Base-by-base conservation (phyloP, 257 asterid species). In the Rehmannia glutinosa region DNA sequence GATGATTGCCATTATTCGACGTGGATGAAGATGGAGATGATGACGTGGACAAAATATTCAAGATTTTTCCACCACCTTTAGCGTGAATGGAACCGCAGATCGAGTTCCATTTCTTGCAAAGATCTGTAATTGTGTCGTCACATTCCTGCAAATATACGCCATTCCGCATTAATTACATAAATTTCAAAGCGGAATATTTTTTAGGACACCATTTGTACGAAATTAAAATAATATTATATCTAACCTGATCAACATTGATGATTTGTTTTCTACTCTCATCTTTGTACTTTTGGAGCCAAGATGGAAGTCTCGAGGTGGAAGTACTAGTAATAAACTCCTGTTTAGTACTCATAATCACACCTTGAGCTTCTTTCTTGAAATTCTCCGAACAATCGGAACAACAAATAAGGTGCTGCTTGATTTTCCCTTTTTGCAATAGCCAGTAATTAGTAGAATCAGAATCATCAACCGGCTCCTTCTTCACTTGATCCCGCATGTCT, bases 101-200 rank as follows among this genome's bases (percentile, higher is more conserved):
- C 36, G 96, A 84, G 86, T 88, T 93, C 98, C 98, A 93, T 81
- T 90, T 93, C 72, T 72, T 81, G 85, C 95, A 82, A 11, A 93
- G 88, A 72, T 86, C 81, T 43, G 75, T 82, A 4, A 88, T 63
- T 56, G 79, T 77, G 4, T 83, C 85, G 42, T 84, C 85, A 55
- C 66, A 78, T 76, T 85, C 96, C 96, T 92, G 87, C 15, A 12
- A 39, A 42, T 2, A 12, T 9, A n/a, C n/a, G n/a, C n/a, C n/a
- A n/a, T n/a, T n/a, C n/a, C n/a, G n/a, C n/a, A n/a, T n/a, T n/a
- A n/a, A n/a, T n/a, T n/a, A n/a, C n/a, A n/a, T n/a, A n/a, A n/a
- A n/a, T n/a, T n/a, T n/a, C n/a, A n/a, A n/a, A n/a, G n/a, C n/a
- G n/a, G n/a, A n/a, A n/a, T n/a, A n/a, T n/a, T n/a, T n/a, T n/a